A percentile compares a stretch with the other conserved stretches of the same genome.
Evolutionary conservation across 2,329 filamentous ascomycete genomes (phyloP).

Genomic region (Colletotrichum coccodes): DNA sequence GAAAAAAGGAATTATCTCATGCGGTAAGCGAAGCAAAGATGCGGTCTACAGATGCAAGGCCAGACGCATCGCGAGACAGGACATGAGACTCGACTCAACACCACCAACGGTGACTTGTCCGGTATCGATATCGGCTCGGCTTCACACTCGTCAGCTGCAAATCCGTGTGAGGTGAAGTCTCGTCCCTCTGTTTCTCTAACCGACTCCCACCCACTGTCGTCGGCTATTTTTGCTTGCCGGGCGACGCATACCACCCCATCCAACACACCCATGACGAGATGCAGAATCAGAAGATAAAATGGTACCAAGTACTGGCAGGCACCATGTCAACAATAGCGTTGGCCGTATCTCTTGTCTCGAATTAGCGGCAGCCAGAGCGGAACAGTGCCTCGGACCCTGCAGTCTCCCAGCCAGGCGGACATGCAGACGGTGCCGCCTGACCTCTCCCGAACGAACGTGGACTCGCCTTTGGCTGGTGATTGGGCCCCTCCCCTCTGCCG

Average conservation of each 20-base stretch:
- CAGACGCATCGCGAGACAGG: conserved; percentile 16
- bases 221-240: neutral
- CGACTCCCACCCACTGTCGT: neutral
- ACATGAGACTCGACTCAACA: too few species aligned
- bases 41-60: conserved; percentile 15
- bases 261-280: neutral
- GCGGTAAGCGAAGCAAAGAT: conserved; percentile 1
- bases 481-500: neutral
- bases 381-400: conserved; percentile 32
- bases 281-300: too few species aligned
- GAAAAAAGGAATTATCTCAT: neutral
- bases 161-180: neutral
- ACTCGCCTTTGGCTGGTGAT: neutral
- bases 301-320: neutral
- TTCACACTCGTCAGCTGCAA: neutral
- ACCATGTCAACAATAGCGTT: neutral
- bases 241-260: neutral
- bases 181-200: conserved; percentile 1
- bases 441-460: conserved; percentile 27
- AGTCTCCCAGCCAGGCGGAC: conserved; percentile 20
- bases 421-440: conserved; percentile 23
- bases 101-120: neutral
- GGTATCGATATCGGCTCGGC: neutral
- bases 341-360: conserved; percentile 1
- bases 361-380: neutral